Conservation (phyloP, 768 basidiomycete species). For the Mycena amicta region DNA sequence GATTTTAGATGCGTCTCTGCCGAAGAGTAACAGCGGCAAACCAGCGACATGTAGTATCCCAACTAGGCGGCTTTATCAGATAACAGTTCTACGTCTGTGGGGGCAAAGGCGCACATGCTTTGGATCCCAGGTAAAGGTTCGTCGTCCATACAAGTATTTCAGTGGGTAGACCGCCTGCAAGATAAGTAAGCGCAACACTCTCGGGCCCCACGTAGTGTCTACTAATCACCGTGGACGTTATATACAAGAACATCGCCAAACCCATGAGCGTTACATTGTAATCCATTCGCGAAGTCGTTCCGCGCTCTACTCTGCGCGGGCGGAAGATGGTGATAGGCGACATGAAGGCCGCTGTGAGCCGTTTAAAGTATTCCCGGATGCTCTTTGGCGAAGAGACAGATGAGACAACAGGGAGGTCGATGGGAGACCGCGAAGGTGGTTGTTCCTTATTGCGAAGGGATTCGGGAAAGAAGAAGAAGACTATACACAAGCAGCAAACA, state of each 20-base stretch:
- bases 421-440: conserved; percentile 30
- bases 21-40: no score
- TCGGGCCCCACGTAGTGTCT: no score
- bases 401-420: conserved; percentile 29
- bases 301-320: conserved; percentile 49
- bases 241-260: conserved; percentile 60
- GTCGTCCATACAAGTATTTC: conserved; percentile 72
- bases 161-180: conserved; percentile 70
- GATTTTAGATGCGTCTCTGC: no score
- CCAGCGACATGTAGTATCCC: conserved; percentile 73
- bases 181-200: conserved; percentile 5
- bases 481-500: conserved; percentile 39
- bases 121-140: conserved; percentile 65
- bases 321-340: conserved; percentile 71
- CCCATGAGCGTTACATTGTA: conserved; percentile 78
- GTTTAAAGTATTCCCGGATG: conserved; percentile 13
- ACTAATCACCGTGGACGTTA: conserved; percentile 64
- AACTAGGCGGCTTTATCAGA: conserved; percentile 38
- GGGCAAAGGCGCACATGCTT: conserved; percentile 40
- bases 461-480: conserved; percentile 55
- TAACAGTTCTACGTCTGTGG: background rate
- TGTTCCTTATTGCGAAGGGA: conserved; percentile 40
- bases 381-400: conserved; percentile 19
- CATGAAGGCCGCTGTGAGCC: conserved; percentile 49
- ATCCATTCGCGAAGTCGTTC: conserved; percentile 49